These are phyloP conservation scores for Mortierella sp. DNA, from an alignment of 371 early-diverging fungal species.

Conservation along the genomic window DNA sequence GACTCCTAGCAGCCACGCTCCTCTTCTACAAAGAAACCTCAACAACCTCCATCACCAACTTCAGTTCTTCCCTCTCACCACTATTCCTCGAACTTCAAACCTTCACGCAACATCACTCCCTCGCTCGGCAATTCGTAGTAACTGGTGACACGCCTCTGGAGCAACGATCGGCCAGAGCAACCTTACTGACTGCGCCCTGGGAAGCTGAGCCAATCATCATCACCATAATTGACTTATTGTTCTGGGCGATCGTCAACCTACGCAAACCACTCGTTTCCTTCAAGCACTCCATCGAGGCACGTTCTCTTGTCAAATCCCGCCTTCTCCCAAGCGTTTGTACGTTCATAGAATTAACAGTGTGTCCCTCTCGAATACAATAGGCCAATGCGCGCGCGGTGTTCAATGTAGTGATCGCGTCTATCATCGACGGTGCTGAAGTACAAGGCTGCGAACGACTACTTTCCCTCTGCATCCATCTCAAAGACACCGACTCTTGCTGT, in stretches of 20 bases:
- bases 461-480: slow-evolving; percentile 38
- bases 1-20: slow-evolving; percentile 36
- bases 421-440: slow-evolving; percentile 24
- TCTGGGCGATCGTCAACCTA: slow-evolving; percentile 31
- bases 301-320: not conserved
- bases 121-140: slow-evolving; percentile 6
- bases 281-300: slow-evolving; percentile 30
- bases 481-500: slow-evolving; percentile 37
- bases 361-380: not conserved
- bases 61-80: not conserved
- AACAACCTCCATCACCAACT: not conserved
- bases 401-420: slow-evolving; percentile 41
- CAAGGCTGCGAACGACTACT: slow-evolving; percentile 27
- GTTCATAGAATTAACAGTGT: not conserved
- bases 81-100: slow-evolving; percentile 10
- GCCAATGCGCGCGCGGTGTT: slow-evolving; percentile 38
- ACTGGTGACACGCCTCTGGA: slow-evolving; percentile 10
- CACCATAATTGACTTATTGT: slow-evolving; percentile 10
- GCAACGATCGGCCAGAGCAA: slow-evolving; percentile 7
- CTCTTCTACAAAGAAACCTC: slow-evolving; percentile 33
- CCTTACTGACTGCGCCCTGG: not conserved
- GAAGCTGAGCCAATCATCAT: too few species aligned
- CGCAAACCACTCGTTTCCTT: slow-evolving; percentile 15
- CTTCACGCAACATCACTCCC: not conserved
- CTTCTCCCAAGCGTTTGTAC: not conserved